These are phyloP conservation scores for Notholithocarpus densiflorus DNA, from an alignment of 306 rosid genomes.

Conservation along the genomic window DNA sequence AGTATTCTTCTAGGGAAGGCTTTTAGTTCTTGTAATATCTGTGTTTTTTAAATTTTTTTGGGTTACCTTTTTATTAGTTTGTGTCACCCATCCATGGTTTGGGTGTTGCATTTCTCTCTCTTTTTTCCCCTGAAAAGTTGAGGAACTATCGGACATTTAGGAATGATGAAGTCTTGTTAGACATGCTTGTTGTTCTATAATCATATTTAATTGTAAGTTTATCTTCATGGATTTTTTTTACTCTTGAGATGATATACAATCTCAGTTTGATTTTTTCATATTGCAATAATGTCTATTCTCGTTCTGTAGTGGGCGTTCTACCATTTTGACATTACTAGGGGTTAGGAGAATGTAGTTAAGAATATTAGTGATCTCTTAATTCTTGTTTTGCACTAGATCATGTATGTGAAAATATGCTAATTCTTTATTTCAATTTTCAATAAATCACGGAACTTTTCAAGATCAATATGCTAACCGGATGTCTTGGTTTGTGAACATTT, in stretches of 20 bases:
- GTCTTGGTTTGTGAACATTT: no score
- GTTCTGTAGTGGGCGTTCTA: background rate
- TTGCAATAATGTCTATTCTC: background rate
- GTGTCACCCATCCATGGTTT: conserved; percentile 22
- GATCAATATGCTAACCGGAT: no score
- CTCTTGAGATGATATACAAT: background rate
- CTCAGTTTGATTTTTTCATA: background rate
- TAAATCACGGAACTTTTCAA: no score
- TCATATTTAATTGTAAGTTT: conserved; percentile 34
- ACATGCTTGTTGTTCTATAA: conserved; percentile 32
- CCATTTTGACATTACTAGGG: background rate
- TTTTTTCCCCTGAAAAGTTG: background rate
- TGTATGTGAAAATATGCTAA: background rate
- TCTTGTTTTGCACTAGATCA: background rate
- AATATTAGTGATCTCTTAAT: background rate
- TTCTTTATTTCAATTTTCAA: no score
- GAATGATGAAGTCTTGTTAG: conserved; percentile 23
- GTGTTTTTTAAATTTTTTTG: conserved; percentile 15
- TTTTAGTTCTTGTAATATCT: conserved; percentile 42
- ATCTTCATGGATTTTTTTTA: conserved; percentile 25
- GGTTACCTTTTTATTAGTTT: conserved; percentile 12
- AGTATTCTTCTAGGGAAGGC: conserved; percentile 35
- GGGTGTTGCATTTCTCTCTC: conserved; percentile 26
- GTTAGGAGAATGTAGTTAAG: background rate
- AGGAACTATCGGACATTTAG: conserved; percentile 26